These are phyloP conservation scores for Kalmusia sp. DNA, from an alignment of 2,329 filamentous ascomycete genomes.

Conservation along the genomic window DNA sequence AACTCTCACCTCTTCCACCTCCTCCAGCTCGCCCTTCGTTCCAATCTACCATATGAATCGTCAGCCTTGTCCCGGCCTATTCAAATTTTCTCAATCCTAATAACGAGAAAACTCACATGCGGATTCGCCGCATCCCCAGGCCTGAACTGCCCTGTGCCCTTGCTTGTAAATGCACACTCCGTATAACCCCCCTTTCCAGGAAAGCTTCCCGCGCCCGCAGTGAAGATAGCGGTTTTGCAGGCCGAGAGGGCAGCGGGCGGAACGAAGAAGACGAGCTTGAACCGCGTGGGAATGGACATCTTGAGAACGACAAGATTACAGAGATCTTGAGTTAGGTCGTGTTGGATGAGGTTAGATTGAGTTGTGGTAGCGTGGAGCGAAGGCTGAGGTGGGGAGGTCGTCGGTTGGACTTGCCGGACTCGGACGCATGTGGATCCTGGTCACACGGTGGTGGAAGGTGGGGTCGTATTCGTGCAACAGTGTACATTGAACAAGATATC, in stretches of 20 bases:
- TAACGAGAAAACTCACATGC: conserved; percentile 38
- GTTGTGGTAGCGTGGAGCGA: background rate
- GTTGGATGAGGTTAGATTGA: background rate
- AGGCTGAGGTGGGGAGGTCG: background rate
- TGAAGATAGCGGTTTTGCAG: conserved; percentile 55
- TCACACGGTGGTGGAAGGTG: background rate
- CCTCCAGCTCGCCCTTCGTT: conserved; percentile 62
- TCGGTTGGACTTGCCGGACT: background rate
- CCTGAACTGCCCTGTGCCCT: conserved; percentile 70
- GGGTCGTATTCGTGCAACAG: background rate
- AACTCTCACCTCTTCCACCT: conserved; percentile 66
- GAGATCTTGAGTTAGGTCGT: background rate
- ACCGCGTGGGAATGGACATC: conserved; percentile 29
- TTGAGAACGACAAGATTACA: background rate
- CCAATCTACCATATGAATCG: conserved; percentile 57
- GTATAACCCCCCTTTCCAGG: conserved; percentile 52
- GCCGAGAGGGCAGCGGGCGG: conserved; percentile 45
- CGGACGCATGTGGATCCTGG: too few species aligned
- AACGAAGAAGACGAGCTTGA: conserved; percentile 56
- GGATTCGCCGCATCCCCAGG: conserved; percentile 69
- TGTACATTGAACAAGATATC: too few species aligned
- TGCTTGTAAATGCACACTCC: conserved; percentile 50
- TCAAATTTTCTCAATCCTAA: background rate
- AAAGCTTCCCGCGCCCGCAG: conserved; percentile 53
- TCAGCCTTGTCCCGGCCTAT: background rate